These are phyloP conservation scores for Saccharomycopsis guyanensis DNA, from an alignment of 805 yeast species.

Conservation along the genomic window DNA sequence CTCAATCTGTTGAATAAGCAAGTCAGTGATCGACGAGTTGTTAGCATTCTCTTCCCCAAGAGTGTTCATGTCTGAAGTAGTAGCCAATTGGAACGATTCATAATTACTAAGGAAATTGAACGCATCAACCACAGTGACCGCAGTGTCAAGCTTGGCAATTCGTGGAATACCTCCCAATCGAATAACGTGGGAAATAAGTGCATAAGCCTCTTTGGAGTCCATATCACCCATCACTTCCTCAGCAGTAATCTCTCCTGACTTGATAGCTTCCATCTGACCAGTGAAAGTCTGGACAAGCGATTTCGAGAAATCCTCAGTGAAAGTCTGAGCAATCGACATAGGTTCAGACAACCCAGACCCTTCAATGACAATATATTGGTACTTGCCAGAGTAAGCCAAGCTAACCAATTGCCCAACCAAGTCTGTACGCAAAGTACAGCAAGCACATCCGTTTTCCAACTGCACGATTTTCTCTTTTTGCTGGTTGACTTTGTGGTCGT, in stretches of 20 bases:
- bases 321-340: slow-evolving; percentile 45
- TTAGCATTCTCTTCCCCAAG: slow-evolving; percentile 2
- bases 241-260: slow-evolving; percentile 8
- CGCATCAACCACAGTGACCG: slow-evolving; percentile 41
- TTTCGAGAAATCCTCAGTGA: slow-evolving; percentile 35
- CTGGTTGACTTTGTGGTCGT: slow-evolving; percentile 20
- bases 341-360: slow-evolving; percentile 43
- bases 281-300: slow-evolving; percentile 24
- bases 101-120: slow-evolving; percentile 34
- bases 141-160: slow-evolving; percentile 35
- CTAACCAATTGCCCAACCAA: slow-evolving; percentile 35
- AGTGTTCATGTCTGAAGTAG: slow-evolving; percentile 16
- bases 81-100: slow-evolving; percentile 27
- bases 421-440: slow-evolving; percentile 42
- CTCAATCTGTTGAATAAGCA: slow-evolving; percentile 41
- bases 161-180: slow-evolving; percentile 35
- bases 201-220: slow-evolving; percentile 23
- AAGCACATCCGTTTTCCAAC: slow-evolving; percentile 41
- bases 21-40: slow-evolving; percentile 31
- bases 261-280: slow-evolving; percentile 14
- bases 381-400: slow-evolving; percentile 30
- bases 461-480: slow-evolving; percentile 37
- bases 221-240: slow-evolving; percentile 12
- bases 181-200: slow-evolving; percentile 24
- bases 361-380: slow-evolving; percentile 38